Conservation (phyloP, 2,329 filamentous ascomycete species). For the Epichloe sylvatica region DNA sequence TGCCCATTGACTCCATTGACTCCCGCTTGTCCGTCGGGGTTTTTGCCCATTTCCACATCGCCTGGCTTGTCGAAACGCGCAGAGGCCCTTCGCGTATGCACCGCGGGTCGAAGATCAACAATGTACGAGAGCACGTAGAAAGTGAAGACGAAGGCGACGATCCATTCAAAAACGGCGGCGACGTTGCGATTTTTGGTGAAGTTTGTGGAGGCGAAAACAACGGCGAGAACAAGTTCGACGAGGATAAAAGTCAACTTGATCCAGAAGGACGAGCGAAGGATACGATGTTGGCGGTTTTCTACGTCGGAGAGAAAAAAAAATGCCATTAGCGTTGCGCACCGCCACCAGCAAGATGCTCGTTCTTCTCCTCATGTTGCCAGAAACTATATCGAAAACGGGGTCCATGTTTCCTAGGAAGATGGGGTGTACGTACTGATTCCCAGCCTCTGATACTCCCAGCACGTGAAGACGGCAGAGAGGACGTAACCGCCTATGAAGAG, state of each 20-base stretch:
- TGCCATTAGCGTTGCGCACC: background rate
- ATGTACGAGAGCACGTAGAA: slow-evolving; percentile 80
- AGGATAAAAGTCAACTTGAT: slow-evolving; percentile 78
- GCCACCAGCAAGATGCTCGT: too few relatives aligned
- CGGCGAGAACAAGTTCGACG: slow-evolving; percentile 57
- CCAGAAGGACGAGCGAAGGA: slow-evolving; percentile 71
- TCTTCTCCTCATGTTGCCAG: too few relatives aligned
- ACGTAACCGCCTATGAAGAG: slow-evolving; percentile 83
- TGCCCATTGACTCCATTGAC: background rate
- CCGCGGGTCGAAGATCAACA: slow-evolving; percentile 72
- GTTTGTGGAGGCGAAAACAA: slow-evolving; percentile 54
- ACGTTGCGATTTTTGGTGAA: slow-evolving; percentile 39
- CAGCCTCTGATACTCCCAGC: slow-evolving; percentile 77
- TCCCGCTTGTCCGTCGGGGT: background rate
- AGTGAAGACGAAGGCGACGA: slow-evolving; percentile 71
- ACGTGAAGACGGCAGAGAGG: slow-evolving; percentile 74
- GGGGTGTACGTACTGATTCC: slow-evolving; percentile 44
- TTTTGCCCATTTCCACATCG: slow-evolving; percentile 12
- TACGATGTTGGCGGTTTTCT: slow-evolving; percentile 59
- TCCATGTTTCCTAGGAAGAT: background rate
- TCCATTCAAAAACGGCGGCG: slow-evolving; percentile 67
- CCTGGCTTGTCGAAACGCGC: slow-evolving; percentile 18
- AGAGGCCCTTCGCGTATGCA: slow-evolving; percentile 36
- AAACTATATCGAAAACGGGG: too few relatives aligned
- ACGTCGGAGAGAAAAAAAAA: background rate